phyloP scores from a whole-genome alignment of 139 green algal species.

The Micractinium conductrix region DNA sequence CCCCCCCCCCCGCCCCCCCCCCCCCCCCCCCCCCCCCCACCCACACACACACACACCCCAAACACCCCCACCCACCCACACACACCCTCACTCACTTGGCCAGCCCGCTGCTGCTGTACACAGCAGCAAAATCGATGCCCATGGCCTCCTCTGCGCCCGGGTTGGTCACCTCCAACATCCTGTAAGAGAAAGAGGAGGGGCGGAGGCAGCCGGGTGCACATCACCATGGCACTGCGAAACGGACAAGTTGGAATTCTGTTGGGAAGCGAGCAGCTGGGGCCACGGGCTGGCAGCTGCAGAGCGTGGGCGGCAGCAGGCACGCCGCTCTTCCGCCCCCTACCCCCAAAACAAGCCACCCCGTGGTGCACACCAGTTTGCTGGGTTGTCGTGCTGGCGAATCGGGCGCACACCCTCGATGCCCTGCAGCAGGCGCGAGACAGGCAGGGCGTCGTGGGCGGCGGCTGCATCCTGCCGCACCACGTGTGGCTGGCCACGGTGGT shows the following conservation, averaged over 20 bases:
- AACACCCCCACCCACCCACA: too few relatives aligned
- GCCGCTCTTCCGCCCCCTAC: not conserved
- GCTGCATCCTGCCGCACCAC: too few relatives aligned
- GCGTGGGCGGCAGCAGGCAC: not conserved
- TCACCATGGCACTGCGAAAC: not conserved
- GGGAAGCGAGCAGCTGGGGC: too few relatives aligned
- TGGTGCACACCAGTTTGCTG: constrained; percentile 23
- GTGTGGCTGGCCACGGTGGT: too few relatives aligned
- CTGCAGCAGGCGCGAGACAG: too few relatives aligned
- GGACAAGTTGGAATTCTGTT: not conserved
- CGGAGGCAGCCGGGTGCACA: not conserved
- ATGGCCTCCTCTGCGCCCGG: not conserved
- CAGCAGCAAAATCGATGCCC: constrained; percentile 30
- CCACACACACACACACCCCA: too few relatives aligned
- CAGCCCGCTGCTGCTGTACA: not conserved
- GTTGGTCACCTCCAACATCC: constrained; percentile 57
- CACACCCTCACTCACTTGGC: not conserved
- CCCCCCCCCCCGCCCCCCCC: too few relatives aligned
- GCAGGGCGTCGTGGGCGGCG: too few relatives aligned
- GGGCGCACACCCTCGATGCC: not conserved
- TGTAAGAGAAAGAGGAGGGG: not conserved
- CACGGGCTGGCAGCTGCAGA: not conserved
- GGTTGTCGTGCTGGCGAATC: constrained; percentile 21
- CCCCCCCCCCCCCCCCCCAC: too few relatives aligned
- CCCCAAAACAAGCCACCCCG: too few relatives aligned